phyloP scores from a whole-genome alignment of 768 basidiomycete genomes.

The Lentinula boryana region DNA sequence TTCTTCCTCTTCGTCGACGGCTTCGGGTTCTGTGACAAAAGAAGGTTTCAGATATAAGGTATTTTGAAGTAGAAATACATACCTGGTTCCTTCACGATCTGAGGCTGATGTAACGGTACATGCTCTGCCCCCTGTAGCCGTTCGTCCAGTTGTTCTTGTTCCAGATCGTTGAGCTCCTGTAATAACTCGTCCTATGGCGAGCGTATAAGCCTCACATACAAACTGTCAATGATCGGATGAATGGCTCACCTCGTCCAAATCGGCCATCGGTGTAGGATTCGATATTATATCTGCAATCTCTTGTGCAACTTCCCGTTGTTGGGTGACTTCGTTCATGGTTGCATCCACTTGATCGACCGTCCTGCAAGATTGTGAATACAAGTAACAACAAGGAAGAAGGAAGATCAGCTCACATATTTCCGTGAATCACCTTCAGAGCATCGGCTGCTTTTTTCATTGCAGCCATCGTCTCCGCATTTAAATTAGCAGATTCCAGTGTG shows the following conservation, averaged over 20 bases:
- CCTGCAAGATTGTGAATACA: constrained; percentile 29
- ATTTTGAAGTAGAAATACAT: constrained; percentile 20
- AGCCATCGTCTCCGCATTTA: constrained; percentile 95
- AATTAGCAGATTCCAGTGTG: constrained; percentile 94
- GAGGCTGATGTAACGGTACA: constrained; percentile 82
- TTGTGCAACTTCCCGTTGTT: constrained; percentile 87
- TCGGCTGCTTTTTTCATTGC: constrained; percentile 96
- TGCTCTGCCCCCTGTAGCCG: constrained; percentile 82
- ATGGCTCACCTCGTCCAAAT: constrained; percentile 67
- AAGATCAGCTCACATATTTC: constrained; percentile 63
- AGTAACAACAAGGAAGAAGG: background rate
- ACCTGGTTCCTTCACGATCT: constrained; percentile 45
- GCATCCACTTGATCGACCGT: constrained; percentile 84
- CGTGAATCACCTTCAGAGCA: constrained; percentile 86
- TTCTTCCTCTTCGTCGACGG: constrained; percentile 82
- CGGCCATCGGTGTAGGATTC: constrained; percentile 47
- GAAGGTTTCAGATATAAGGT: background rate
- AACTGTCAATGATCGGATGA: background rate
- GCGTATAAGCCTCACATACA: constrained; percentile 6
- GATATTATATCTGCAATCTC: constrained; percentile 91
- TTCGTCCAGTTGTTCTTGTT: constrained; percentile 84
- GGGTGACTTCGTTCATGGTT: constrained; percentile 81
- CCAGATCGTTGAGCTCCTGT: constrained; percentile 77
- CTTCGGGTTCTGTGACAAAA: constrained; percentile 48
- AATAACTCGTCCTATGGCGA: constrained; percentile 63